phyloP scores from a whole-genome alignment of 371 early-diverging fungal genomes.

The Mortierella sp. region DNA sequence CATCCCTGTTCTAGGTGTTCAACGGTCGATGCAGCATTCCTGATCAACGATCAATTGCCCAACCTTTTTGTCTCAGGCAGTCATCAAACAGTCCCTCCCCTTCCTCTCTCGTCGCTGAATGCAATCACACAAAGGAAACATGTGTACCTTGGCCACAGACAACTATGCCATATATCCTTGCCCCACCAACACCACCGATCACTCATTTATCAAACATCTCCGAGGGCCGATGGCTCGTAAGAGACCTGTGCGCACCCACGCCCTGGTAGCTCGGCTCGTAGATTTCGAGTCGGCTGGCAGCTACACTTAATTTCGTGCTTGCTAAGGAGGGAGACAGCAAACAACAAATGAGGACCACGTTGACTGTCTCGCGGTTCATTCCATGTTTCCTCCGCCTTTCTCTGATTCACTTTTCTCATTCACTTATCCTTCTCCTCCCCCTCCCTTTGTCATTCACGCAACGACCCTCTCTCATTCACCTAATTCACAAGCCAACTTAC shows the following conservation, averaged over 20 bases:
- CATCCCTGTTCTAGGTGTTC: too few species aligned
- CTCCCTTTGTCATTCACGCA: neutral
- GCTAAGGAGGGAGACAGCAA: neutral
- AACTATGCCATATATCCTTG: too few species aligned
- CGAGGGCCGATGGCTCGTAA: neutral
- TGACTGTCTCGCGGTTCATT: too few species aligned
- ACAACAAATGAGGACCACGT: neutral
- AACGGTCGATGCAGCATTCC: too few species aligned
- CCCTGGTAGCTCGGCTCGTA: neutral
- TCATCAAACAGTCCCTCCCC: too few species aligned
- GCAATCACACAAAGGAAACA: too few species aligned
- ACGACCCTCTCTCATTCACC: constrained; percentile 3
- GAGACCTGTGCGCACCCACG: neutral
- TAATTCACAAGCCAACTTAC: neutral
- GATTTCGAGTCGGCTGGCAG: neutral
- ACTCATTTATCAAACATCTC: neutral
- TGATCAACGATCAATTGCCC: too few species aligned
- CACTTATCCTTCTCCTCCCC: neutral
- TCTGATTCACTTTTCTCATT: neutral
- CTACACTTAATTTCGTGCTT: neutral
- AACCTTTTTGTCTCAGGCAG: too few species aligned
- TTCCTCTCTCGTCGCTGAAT: too few species aligned
- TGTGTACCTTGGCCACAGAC: too few species aligned
- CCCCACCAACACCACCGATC: neutral
- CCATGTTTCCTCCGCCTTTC: too few species aligned